A percentile compares a stretch with the other conserved stretches of the same genome.
Conservation (phyloP, 805 yeast genomes). For the Zygotorulaspora sp. region DNA sequence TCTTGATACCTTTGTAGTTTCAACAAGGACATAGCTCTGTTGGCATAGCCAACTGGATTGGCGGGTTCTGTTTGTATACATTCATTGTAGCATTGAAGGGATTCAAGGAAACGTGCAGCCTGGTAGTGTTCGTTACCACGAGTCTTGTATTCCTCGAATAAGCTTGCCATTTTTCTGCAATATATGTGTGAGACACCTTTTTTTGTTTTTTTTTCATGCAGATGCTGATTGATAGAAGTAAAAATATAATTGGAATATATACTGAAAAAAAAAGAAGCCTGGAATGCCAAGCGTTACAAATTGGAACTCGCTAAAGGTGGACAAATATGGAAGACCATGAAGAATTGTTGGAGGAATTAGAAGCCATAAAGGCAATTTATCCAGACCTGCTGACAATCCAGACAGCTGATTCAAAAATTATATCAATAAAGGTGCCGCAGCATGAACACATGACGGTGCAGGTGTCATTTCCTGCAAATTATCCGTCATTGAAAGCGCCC, state of each 20-base stretch:
- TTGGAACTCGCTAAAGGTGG: not conserved
- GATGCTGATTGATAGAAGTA: no score
- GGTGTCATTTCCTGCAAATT: constrained; percentile 62
- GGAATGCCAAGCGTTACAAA: not conserved
- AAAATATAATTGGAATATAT: no score
- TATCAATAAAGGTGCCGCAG: constrained; percentile 51
- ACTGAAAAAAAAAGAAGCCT: not conserved
- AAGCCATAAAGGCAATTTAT: constrained; percentile 82
- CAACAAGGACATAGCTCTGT: constrained; percentile 61
- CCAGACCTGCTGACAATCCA: constrained; percentile 51
- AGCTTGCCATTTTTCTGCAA: not conserved
- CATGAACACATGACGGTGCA: constrained; percentile 59
- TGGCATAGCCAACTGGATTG: constrained; percentile 58
- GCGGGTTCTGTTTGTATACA: constrained; percentile 48
- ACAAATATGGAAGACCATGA: constrained; percentile 19
- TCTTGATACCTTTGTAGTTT: constrained; percentile 46
- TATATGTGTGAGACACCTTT: no score
- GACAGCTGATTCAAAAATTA: constrained; percentile 37
- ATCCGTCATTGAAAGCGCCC: constrained; percentile 64
- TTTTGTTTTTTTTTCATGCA: not conserved
- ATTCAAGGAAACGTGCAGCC: constrained; percentile 42
- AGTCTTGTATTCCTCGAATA: constrained; percentile 27
- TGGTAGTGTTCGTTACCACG: constrained; percentile 54
- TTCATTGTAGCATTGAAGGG: constrained; percentile 50
- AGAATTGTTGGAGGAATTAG: constrained; percentile 50